Evolutionary conservation across 2,329 filamentous ascomycete species (phyloP).

Genomic region (Fusarium robinianum): DNA sequence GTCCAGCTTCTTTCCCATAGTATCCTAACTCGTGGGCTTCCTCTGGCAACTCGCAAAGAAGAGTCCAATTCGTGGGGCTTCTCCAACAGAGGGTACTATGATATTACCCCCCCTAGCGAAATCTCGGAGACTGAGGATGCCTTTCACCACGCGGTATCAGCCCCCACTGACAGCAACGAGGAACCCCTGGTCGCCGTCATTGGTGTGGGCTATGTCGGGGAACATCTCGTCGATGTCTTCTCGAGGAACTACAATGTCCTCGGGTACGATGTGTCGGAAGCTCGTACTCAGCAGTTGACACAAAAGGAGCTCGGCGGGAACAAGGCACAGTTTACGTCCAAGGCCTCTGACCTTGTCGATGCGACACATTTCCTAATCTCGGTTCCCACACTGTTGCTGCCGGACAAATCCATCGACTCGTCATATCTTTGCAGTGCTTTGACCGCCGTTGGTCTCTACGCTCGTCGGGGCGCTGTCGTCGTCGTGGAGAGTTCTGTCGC

Average conservation of each 20-base stretch:
- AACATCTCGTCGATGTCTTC: slow-evolving; percentile 53
- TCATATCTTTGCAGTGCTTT: slow-evolving; percentile 53
- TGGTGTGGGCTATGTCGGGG: slow-evolving; percentile 58
- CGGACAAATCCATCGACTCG: slow-evolving; percentile 53
- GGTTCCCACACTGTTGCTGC: slow-evolving; percentile 55
- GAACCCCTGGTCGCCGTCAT: slow-evolving; percentile 52
- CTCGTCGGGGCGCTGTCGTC: slow-evolving; percentile 50
- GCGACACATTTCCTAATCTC: slow-evolving; percentile 59
- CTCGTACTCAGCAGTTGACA: slow-evolving; percentile 43
- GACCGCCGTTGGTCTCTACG: slow-evolving; percentile 46
- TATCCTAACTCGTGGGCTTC: slow-evolving; percentile 30
- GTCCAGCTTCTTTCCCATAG: slow-evolving; percentile 32
- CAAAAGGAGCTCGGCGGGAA: slow-evolving; percentile 35
- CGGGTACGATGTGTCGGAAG: slow-evolving; percentile 53
- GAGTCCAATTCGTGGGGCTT: slow-evolving; percentile 33
- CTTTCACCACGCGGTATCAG: slow-evolving; percentile 5
- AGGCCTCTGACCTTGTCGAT: slow-evolving; percentile 42
- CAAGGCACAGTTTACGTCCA: slow-evolving; percentile 45
- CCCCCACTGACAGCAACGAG: slow-evolving; percentile 12
- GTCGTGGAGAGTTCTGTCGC: slow-evolving; percentile 60
- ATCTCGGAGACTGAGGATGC: slow-evolving; percentile 34
- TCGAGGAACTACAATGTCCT: slow-evolving; percentile 47
- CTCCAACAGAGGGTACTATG: slow-evolving; percentile 36
- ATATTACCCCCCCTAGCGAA: slow-evolving; percentile 43
- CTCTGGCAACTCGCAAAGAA: slow-evolving; percentile 26